Base-by-base conservation (phyloP, 768 basidiomycete genomes). In the Vararia minispora region DNA sequence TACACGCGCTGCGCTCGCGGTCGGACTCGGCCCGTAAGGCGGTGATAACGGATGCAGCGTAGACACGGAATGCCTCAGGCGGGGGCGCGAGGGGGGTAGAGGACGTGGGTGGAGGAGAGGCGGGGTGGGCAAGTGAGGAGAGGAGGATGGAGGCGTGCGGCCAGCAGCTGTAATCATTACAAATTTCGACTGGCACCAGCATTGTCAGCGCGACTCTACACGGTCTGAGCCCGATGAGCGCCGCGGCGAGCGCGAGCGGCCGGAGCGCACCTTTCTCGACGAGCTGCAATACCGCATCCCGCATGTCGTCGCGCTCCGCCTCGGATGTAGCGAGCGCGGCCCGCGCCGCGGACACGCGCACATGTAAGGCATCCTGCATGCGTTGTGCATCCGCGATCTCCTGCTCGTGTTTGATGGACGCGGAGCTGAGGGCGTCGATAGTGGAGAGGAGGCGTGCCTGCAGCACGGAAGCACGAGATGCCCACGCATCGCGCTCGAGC, bases 261-360 rank as follows among this genome's bases (percentile, higher is more conserved):
- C 24, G 13, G 18, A 14, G 58, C 71, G 28, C 47, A 78, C 78
- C 71, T 72, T 73, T 76, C 53, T 74, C 63, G n/a, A 74, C 63
- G 28, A 79, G 51, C 35, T 65, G 53, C 34, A 63, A 46, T 1
- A 79, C 71, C 5, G 66, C 70, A 29, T 74, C 71, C 45, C 68
- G 61, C 49, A 77, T 48, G 39, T 74, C 70, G 49, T 77, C 71
- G 40, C 55, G 58, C 45, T 79, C 73, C 2, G 52, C 48, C 52
- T 76, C 68, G 5, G 60, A 49, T 47, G 45, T 63, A 63, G 7
- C 58, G 48, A 26, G 35, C 24, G 39, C 39, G 16, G 36, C 33
- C 28, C 14, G 30, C 6, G 35, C 36, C 25, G 23, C 21, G 26
- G 60, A 49, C n/a, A 71, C 46, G 29, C 67, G 62, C 6, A 50